Evolutionary conservation across 2,329 filamentous ascomycete species (phyloP), one percentile per base, ranked within the genome.

Genomic region (Sclerotinia trifoliorum): DNA sequence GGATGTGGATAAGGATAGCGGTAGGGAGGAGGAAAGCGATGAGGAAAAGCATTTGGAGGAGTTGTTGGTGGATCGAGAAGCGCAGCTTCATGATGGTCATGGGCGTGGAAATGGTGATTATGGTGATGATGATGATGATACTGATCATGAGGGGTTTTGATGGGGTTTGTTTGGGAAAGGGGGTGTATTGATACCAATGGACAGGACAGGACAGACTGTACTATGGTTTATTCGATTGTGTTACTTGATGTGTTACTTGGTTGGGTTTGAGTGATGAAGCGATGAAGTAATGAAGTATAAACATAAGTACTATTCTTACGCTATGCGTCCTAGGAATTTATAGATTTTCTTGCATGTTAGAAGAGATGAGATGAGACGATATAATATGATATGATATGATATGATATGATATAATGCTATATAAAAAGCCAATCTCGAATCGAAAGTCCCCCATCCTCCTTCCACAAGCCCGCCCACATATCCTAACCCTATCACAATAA

Each of bases 31-130:
- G 6, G 58, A 62, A 17, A 68, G 66, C 42, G 66, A 68, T 13
- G 58, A 68, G 39, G 66, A 68, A n/a, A 39, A 68, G 65, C 58
- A 65, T 57, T 2, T 68, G 5, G 57, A 48, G 44, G 66, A 68
- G 42, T 56, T 68, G 24, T 48, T 68, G 51, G 66, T 68, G 24
- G 66, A 64, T 60, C 51, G 46, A 24, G 51, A 17, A 1, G 49
- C 8, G 17, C 26, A 19, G 35, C 52, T 32, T 48, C 46, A 42
- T 54, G 48, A 52, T 21, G 29, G 29, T 3, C 32, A 6, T 35
- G 32, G 29, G 29, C 5, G 29, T 29, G 29, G 29, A 5, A 2
- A 19, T 26, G 54, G 13, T 1, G 64, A 66, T 66, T 35, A 32
- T 44, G 62, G 44, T 13, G 52, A 55, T 55, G 64, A 66, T 66